Evolutionary conservation across 75 land plant species (phyloP), one percentile per base, ranked within the genome.

Genomic region (Gnetum montanum): DNA sequence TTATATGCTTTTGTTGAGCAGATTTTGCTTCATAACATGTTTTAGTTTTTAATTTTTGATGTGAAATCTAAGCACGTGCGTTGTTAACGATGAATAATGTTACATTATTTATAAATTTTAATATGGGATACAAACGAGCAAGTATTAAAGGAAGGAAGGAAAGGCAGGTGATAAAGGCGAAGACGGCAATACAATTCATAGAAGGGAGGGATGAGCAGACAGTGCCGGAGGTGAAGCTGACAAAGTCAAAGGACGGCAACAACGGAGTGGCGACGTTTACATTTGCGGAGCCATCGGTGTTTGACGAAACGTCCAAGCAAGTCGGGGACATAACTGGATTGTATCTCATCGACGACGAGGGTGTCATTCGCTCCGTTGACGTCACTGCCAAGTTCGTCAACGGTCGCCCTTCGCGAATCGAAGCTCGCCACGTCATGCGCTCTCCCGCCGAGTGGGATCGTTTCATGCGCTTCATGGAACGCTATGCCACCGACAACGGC

Each of bases 381-480:
- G 99, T 95, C 4, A 90, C 66, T 57, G 99, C 99, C 41, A 95
- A 95, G 66, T 95, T 95, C 52, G 62, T 95, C 2, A 90, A 95
- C 46, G 99, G 96, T 6, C 85, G 86, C 35, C 99, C 99, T 33
- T 50, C 99, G 2, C 75, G 55, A 43, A 81, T 95, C 8, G 99
- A 95, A 61, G 99, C 97, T 18, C 80, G 69, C 43, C 86, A 95
- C 56, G 36, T 86, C 22, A 95, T 90, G 99, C 59, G 91, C 33
- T 75, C 40, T 18, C 69, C 75, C 4, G 54, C 62, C 57, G 92
- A 90, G 10, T 95, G 99, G 99, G 96, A 90, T 38, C 59, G 99
- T 49, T 95, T 95, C 54, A 90, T 95, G 99, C 76, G 99, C 35
- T 95, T 95, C 70, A 95, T 95, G 99, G 99, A 95, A 68, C 71